Conservation (phyloP, 768 basidiomycete species). For the Candolleomyces aberdarensis region DNA sequence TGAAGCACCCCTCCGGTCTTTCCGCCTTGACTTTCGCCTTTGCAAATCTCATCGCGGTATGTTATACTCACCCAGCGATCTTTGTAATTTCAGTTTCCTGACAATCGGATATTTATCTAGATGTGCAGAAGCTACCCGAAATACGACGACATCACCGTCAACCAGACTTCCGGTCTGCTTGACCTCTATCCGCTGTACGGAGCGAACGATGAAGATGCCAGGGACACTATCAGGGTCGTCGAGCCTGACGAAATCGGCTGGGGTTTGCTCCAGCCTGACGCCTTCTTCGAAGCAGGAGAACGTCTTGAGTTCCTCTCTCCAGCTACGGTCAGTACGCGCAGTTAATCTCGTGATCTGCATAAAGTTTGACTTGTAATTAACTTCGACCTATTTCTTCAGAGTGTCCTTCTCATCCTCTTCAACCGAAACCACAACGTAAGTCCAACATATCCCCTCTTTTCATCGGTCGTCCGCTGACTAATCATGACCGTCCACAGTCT, state of each 20-base stretch:
- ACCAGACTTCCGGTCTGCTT: constrained; percentile 32
- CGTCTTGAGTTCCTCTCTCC: constrained; percentile 50
- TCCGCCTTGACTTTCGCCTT: constrained; percentile 66
- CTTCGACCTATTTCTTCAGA: constrained; percentile 4
- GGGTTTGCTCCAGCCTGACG: constrained; percentile 52
- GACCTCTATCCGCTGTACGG: constrained; percentile 13
- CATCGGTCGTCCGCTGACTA: neutral
- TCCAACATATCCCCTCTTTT: neutral
- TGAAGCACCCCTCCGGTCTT: constrained; percentile 53
- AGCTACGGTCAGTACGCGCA: constrained; percentile 22
- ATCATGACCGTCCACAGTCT: constrained; percentile 20
- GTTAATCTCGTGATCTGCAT: no score
- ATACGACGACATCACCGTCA: constrained; percentile 51
- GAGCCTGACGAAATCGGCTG: constrained; percentile 40
- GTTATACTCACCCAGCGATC: neutral
- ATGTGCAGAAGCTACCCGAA: constrained; percentile 48
- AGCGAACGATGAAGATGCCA: constrained; percentile 30
- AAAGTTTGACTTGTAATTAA: no score
- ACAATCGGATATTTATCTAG: constrained; percentile 38
- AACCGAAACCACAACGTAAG: constrained; percentile 52
- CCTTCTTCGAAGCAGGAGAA: constrained; percentile 47
- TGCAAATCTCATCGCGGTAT: constrained; percentile 51
- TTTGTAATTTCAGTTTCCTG: constrained; percentile 45
- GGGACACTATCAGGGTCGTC: constrained; percentile 26
- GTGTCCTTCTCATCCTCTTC: constrained; percentile 54